Evolutionary conservation across 805 yeast species (phyloP).

Genomic region (Metschnikowia lochheadii): DNA sequence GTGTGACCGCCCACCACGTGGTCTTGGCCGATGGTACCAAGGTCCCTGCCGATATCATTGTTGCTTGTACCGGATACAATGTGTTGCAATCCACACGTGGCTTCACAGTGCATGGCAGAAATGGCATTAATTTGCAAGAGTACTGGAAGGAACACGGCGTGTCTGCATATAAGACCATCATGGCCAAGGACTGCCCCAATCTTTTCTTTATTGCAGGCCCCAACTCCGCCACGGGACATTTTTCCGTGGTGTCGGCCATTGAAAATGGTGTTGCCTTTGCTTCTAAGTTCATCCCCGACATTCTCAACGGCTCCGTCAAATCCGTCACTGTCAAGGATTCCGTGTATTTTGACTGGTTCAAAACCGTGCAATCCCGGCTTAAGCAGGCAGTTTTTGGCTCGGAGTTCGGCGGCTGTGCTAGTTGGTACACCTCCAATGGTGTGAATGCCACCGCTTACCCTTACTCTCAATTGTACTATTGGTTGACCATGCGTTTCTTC

Average conservation of each 20-base stretch:
- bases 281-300: constrained; percentile 21
- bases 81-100: constrained; percentile 18
- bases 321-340: constrained; percentile 29
- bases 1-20: constrained; percentile 27
- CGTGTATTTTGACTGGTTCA: constrained; percentile 34
- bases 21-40: constrained; percentile 26
- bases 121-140: constrained; percentile 20
- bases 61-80: constrained; percentile 42
- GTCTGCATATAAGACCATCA: constrained; percentile 33
- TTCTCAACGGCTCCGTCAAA: constrained; percentile 26
- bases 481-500: constrained; percentile 16
- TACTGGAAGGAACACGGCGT: constrained; percentile 31
- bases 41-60: constrained; percentile 34
- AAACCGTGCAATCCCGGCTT: constrained; percentile 24
- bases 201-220: constrained; percentile 37
- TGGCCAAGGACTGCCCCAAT: constrained; percentile 34
- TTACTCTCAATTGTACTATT: constrained; percentile 31
- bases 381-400: constrained; percentile 33
- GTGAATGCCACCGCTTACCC: constrained; percentile 29
- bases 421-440: constrained; percentile 30
- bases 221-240: constrained; percentile 41
- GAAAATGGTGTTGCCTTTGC: constrained; percentile 30
- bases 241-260: constrained; percentile 37
- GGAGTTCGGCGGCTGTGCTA: constrained; percentile 36
- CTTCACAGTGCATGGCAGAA: constrained; percentile 23